Evolutionary conservation across 768 basidiomycete species (phyloP).

Genomic region (Strobilomyces dryophilus): DNA sequence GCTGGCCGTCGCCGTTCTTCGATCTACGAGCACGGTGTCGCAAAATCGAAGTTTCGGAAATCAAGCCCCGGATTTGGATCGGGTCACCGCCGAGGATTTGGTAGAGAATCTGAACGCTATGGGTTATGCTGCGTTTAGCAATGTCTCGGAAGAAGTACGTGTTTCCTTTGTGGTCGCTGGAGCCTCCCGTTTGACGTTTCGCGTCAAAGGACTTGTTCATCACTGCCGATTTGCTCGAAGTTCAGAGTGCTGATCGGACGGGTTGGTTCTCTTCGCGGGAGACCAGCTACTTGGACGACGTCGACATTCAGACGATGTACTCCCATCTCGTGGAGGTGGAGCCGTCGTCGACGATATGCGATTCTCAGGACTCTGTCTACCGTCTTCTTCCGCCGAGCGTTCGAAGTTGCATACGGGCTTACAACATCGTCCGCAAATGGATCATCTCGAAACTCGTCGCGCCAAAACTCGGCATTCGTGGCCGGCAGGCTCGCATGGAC

Average conservation of each 20-base stretch:
- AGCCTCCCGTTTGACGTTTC: conserved; percentile 6
- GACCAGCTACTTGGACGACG: conserved; percentile 47
- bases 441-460: conserved; percentile 64
- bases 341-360: conserved; percentile 68
- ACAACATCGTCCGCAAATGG: conserved; percentile 77
- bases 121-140: conserved; percentile 69
- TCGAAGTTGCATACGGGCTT: conserved; percentile 73
- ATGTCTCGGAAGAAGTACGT: conserved; percentile 71
- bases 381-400: conserved; percentile 72
- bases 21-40: conserved; percentile 11
- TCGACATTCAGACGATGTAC: conserved; percentile 80
- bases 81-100: conserved; percentile 60
- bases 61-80: conserved; percentile 61
- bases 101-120: conserved; percentile 78
- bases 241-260: conserved; percentile 72
- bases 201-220: conserved; percentile 64
- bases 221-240: conserved; percentile 74
- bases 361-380: conserved; percentile 67
- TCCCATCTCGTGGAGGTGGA: conserved; percentile 68
- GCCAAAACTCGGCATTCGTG: conserved; percentile 56
- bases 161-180: background rate
- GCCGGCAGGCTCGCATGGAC: conserved; percentile 71
- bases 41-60: conserved; percentile 27
- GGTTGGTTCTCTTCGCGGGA: conserved; percentile 73
- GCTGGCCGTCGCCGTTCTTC: conserved; percentile 22